These are phyloP conservation scores for Dictyostelium discoideum DNA, from an alignment of 78 protist genomes.

Conservation along the genomic window dicty_2.7 NC_007088.5:7169001-7169500, in stretches of 20 bases:
- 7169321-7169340: conserved; percentile 34
- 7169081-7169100: conserved; percentile 44
- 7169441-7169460: too few relatives aligned
- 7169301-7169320: conserved; percentile 49
- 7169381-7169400: not conserved
- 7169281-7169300: conserved; percentile 18
- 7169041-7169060: conserved; percentile 45
- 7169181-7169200: conserved; percentile 50
- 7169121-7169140: conserved; percentile 54
- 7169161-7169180: conserved; percentile 54
- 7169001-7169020: conserved; percentile 64
- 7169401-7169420: not conserved
- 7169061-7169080: conserved; percentile 33
- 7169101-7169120: conserved; percentile 56
- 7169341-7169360: not conserved
- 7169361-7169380: not conserved
- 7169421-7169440: too few relatives aligned
- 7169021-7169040: conserved; percentile 75
- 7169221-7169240: conserved; percentile 53
- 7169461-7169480: too few relatives aligned
- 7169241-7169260: conserved; percentile 69
- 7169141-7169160: conserved; percentile 62
- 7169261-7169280: conserved; percentile 52
- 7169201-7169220: conserved; percentile 65
- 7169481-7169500: not conserved